These are phyloP conservation scores for Saturnispora ahearnii DNA, from an alignment of 805 yeast genomes.

Conservation along the genomic window DNA sequence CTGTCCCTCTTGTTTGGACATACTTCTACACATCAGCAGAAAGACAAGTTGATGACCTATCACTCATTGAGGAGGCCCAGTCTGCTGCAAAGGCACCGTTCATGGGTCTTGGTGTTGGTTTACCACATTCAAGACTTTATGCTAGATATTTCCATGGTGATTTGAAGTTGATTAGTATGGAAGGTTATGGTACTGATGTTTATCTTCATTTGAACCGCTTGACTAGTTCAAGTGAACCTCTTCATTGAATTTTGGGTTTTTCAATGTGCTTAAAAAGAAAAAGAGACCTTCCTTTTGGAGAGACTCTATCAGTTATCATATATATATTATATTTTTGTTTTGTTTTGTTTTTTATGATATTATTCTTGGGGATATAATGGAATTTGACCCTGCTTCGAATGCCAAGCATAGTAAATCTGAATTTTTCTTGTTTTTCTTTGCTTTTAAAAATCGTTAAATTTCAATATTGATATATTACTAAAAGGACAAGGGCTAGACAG, in stretches of 20 bases:
- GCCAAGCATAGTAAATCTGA: neutral
- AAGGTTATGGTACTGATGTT: constrained; percentile 91
- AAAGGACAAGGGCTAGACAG: neutral
- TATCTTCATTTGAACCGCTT: constrained; percentile 77
- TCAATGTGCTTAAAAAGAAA: no score
- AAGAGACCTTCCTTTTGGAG: no score
- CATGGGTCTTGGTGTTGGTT: constrained; percentile 92
- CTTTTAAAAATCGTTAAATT: neutral
- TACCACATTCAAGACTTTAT: constrained; percentile 77
- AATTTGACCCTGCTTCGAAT: neutral
- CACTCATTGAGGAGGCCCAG: neutral
- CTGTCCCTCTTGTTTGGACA: constrained; percentile 82
- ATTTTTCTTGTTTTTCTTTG: neutral
- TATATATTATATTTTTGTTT: no score
- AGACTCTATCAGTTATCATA: no score
- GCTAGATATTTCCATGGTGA: constrained; percentile 91
- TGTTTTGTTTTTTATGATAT: no score
- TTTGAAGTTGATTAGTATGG: constrained; percentile 79
- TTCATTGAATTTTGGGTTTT: constrained; percentile 28
- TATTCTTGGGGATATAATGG: no score
- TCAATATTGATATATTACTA: neutral
- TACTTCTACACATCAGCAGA: constrained; percentile 84
- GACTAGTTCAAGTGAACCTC: constrained; percentile 64
- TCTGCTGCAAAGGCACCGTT: constrained; percentile 57
- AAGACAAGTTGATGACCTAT: constrained; percentile 31